phyloP scores from a whole-genome alignment of 2,329 filamentous ascomycete genomes.

The Cryphonectria japonica region DNA sequence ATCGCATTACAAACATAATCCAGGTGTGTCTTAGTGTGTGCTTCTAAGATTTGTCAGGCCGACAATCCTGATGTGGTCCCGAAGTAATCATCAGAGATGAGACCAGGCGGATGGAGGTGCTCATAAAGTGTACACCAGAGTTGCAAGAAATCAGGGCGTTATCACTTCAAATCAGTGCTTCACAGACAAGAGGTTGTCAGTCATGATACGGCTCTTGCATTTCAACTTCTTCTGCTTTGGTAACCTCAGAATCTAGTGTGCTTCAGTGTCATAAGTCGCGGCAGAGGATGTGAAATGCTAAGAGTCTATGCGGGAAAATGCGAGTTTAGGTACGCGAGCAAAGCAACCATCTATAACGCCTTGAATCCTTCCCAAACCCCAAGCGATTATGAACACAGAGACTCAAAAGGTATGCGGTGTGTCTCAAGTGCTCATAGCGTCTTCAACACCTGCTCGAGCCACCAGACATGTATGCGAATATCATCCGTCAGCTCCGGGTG shows the following conservation, averaged over 20 bases:
- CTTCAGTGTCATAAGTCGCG: background rate
- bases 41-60: background rate
- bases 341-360: background rate
- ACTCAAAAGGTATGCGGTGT: background rate
- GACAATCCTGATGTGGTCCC: background rate
- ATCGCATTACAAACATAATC: background rate
- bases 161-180: too few relatives aligned
- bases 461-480: conserved; percentile 89
- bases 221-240: background rate
- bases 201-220: background rate
- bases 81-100: background rate
- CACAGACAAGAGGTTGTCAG: too few relatives aligned
- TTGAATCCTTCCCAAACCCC: background rate
- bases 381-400: background rate
- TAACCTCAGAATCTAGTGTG: background rate
- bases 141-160: too few relatives aligned
- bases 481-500: conserved; percentile 93
- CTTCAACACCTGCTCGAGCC: conserved; percentile 72
- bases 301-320: background rate
- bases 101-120: background rate
- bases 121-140: background rate
- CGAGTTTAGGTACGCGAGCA: background rate
- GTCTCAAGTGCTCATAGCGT: conserved; percentile 24
- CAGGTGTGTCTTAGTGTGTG: background rate
- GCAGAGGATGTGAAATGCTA: background rate